A percentile compares a stretch with the other conserved stretches of the same genome.
Evolutionary conservation across 805 yeast species (phyloP).

Genomic region (Saccharomycopsis sp.): DNA sequence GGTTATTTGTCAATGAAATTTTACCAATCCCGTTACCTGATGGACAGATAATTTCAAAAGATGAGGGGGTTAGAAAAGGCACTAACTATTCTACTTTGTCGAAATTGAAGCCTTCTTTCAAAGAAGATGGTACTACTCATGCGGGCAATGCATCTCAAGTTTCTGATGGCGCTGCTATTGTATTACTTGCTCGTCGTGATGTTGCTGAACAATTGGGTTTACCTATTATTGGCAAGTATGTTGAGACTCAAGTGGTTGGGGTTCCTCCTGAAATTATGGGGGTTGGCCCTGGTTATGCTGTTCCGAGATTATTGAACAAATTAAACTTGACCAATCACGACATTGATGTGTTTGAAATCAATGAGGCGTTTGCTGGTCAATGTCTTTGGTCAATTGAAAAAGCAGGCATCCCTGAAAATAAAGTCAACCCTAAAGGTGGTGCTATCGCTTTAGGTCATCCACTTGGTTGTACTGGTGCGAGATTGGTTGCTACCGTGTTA

Average conservation of each 20-base stretch:
- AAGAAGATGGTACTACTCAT: slow-evolving; percentile 75
- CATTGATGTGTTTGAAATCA: slow-evolving; percentile 74
- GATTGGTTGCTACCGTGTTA: slow-evolving; percentile 85
- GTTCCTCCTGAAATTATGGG: slow-evolving; percentile 99
- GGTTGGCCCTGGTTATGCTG: slow-evolving; percentile 94
- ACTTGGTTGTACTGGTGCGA: slow-evolving; percentile 82
- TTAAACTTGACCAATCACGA: slow-evolving; percentile 56
- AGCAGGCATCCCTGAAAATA: slow-evolving; percentile 57
- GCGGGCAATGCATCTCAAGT: slow-evolving; percentile 98
- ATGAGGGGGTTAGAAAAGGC: slow-evolving; percentile 86
- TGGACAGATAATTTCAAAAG: slow-evolving; percentile 43
- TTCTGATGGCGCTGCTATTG: slow-evolving; percentile 93
- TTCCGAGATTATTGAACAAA: slow-evolving; percentile 71
- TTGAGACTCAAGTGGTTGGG: slow-evolving; percentile 76
- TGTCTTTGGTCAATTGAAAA: slow-evolving; percentile 67
- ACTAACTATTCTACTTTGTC: slow-evolving; percentile 72
- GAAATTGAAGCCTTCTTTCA: slow-evolving; percentile 83
- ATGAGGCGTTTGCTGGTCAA: slow-evolving; percentile 97
- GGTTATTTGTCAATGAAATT: slow-evolving; percentile 83
- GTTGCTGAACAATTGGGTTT: slow-evolving; percentile 69
- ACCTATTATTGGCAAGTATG: slow-evolving; percentile 72
- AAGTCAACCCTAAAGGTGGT: slow-evolving; percentile 90
- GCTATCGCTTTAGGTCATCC: slow-evolving; percentile 97
- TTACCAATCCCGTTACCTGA: slow-evolving; percentile 63
- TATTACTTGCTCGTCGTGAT: slow-evolving; percentile 75